Base-by-base conservation (phyloP, 2,329 filamentous ascomycete species). In the Neospermospora avenae region DNA sequence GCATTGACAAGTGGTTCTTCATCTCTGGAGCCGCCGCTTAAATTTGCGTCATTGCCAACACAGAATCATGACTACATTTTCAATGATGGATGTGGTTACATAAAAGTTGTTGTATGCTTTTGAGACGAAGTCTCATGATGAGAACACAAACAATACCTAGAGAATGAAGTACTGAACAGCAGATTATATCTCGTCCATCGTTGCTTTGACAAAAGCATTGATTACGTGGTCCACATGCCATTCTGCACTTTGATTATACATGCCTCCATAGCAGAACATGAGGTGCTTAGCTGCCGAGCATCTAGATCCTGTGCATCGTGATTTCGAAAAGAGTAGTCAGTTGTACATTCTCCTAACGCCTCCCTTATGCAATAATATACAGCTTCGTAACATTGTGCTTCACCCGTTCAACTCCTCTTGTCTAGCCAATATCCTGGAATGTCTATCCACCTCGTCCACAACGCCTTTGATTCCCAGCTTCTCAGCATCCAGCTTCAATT, bases 1-100 rank as follows among this genome's bases (percentile, higher is more conserved):
- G 88, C 78, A 96, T 98, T 75, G 95, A 99, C 86, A 99, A 99
- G 87, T 99, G 95, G 95, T 99, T 99, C 89, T 99, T 98, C 87
- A 99, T 99, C 80, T 96, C 92, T 77, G 95, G 95, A 78, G 95
- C 95, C 74, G 91, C 92, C 71, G 83, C 88, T 71, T 93, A 90
- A 80, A 53, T 16, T 14, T n/a, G n/a, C 51, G 22, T 42, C 25
- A 18, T 28, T 51, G 41, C 51, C 52, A 53, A 25, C 55, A 46
- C 44, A 45, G 31, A 31, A 39, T 45, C 52, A 44, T 59, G 39
- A 28, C 39, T 57, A 55, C 52, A 55, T 37, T 57, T 58, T 52
- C 60, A 58, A n/a, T 65, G 41, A 28, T 39, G 55, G 39, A 41
- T 46, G 44, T 34, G 37, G 28, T 58, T 45, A 25, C 35, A 64